Evolutionary conservation across 2,329 filamentous ascomycete species (phyloP).

Genomic region (Ophiostoma fasciatum): DNA sequence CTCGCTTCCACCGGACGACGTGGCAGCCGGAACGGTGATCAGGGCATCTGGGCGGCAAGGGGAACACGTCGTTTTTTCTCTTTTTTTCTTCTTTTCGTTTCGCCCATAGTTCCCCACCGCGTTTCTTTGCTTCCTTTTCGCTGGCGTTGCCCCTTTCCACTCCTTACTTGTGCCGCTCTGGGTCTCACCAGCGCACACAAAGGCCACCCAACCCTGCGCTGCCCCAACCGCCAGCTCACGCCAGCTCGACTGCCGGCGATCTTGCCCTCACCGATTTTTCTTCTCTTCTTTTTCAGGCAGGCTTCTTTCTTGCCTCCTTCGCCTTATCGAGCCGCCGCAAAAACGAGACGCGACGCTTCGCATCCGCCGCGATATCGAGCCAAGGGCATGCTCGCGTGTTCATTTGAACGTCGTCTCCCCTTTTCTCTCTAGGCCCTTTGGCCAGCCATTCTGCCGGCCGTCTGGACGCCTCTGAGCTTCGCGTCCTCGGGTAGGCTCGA

Average conservation of each 20-base stretch:
- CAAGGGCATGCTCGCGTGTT: conserved; percentile 3
- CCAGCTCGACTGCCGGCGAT: not conserved
- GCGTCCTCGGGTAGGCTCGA: conserved; percentile 3
- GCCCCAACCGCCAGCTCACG: not conserved
- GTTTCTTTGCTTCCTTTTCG: conserved; percentile 1
- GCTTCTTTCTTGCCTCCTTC: not conserved
- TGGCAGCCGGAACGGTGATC: no score
- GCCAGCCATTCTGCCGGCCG: not conserved
- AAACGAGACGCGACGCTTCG: not conserved
- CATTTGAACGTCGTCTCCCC: not conserved
- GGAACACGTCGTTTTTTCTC: not conserved
- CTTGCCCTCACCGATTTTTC: not conserved
- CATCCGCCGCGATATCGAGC: not conserved
- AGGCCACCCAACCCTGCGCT: no score
- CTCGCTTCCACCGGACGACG: no score
- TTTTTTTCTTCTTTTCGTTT: not conserved
- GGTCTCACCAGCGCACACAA: conserved; percentile 1
- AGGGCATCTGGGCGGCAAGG: no score
- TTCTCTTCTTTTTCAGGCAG: conserved; percentile 2
- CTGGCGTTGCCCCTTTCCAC: conserved; percentile 4
- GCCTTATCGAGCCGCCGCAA: not conserved
- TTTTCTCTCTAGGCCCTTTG: no score
- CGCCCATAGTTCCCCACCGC: conserved; percentile 1
- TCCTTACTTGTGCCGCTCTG: conserved; percentile 2
- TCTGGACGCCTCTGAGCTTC: not conserved